These are phyloP conservation scores for Rauvolfia tetraphylla DNA, from an alignment of 257 asterid species.

Conservation along the genomic window DNA sequence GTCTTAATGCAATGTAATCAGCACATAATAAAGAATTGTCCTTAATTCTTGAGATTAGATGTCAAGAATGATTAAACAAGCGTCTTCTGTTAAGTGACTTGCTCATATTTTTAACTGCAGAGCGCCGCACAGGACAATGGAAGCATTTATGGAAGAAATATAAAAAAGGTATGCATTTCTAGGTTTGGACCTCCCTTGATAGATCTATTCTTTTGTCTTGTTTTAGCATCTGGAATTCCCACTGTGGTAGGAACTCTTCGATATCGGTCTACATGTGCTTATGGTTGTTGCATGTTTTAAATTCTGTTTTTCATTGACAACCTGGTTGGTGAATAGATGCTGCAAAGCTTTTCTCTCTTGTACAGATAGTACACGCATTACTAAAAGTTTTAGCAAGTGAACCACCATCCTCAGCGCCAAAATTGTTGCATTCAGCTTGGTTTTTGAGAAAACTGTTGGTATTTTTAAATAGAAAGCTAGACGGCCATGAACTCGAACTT, in stretches of 20 bases:
- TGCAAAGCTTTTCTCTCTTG: neutral
- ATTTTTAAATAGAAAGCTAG: slow-evolving; percentile 11
- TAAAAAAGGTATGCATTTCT: slow-evolving; percentile 5
- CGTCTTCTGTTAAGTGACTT: neutral
- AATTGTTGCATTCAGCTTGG: slow-evolving; percentile 20
- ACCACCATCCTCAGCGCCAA: slow-evolving; percentile 8
- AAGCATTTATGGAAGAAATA: slow-evolving; percentile 6
- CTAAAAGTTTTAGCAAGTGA: slow-evolving; percentile 17
- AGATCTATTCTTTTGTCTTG: neutral
- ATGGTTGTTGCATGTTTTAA: neutral
- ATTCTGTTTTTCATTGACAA: neutral
- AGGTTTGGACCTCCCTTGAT: neutral
- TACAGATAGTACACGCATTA: slow-evolving; percentile 13
- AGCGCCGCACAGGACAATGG: neutral
- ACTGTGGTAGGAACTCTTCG: neutral
- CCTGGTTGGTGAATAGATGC: neutral
- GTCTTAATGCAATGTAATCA: neutral
- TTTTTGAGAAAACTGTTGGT: slow-evolving; percentile 17
- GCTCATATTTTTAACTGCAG: neutral
- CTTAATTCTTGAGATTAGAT: neutral
- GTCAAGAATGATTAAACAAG: neutral
- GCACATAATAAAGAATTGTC: neutral
- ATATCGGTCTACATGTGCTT: neutral
- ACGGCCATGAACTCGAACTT: slow-evolving; percentile 5
- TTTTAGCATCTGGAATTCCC: neutral